phyloP scores from a whole-genome alignment of 2,329 filamentous ascomycete species.

The Paraphoma chrysanthemicola region DNA sequence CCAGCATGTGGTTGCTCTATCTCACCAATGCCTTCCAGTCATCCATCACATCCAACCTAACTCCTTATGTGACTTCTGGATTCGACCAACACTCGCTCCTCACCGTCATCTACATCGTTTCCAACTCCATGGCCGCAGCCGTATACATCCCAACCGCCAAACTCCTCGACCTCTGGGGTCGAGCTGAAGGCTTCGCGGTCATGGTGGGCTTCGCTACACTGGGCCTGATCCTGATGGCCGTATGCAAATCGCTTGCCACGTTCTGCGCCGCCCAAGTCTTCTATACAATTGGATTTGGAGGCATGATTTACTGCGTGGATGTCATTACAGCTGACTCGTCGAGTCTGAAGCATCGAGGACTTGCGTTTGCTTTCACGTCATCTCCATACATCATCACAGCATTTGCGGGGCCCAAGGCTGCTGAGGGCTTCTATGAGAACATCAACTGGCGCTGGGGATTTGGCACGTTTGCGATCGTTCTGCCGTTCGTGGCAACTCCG shows the following conservation, averaged over 20 bases:
- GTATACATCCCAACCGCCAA: conserved; percentile 48
- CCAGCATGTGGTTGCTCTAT: conserved; percentile 42
- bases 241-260: conserved; percentile 59
- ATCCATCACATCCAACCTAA: conserved; percentile 43
- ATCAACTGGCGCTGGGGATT: conserved; percentile 65
- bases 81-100: conserved; percentile 36
- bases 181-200: conserved; percentile 44
- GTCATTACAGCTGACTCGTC: conserved; percentile 69
- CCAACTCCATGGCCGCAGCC: conserved; percentile 38
- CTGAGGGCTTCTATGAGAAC: conserved; percentile 54
- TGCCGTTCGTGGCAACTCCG: conserved; percentile 66
- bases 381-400: conserved; percentile 25
- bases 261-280: conserved; percentile 32
- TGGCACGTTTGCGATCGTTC: conserved; percentile 69
- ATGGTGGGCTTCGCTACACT: conserved; percentile 39
- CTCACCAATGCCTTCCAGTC: conserved; percentile 54
- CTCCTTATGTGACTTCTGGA: conserved; percentile 39
- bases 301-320: conserved; percentile 66
- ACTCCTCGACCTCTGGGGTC: conserved; percentile 49
- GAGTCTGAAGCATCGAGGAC: conserved; percentile 62
- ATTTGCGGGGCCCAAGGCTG: conserved; percentile 20
- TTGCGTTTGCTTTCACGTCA: conserved; percentile 61
- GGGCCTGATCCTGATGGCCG: conserved; percentile 69
- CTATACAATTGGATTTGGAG: conserved; percentile 65
- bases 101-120: conserved; percentile 33